Base-by-base conservation (phyloP, 2,329 filamentous ascomycete species). In the Pyrenochaeta sp. region DNA sequence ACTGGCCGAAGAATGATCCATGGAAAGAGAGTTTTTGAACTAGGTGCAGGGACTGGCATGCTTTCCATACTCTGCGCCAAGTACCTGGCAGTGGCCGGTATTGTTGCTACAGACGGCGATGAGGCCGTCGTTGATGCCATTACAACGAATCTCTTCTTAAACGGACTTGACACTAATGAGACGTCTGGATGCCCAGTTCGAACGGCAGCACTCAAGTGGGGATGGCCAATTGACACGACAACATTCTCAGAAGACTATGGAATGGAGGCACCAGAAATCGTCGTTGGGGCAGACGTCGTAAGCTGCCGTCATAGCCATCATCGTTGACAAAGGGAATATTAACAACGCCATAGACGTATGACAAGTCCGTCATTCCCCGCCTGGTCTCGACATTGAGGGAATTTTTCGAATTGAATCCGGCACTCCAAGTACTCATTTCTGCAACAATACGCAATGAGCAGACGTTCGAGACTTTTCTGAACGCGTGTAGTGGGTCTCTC, bases 41-140 rank as follows among this genome's bases (percentile, higher is more conserved):
- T 94, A 1, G 90, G 90, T 3, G 85, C 89, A 1, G 90, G 90
- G 1, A 93, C 91, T 1, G 90, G 90, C 0, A 90, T 92, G 68
- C 75, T 92, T 1, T 89, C 89, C 0, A 85, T 93, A 11, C 77
- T 93, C 0, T 91, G 90, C 58, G 85, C 87, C n/a, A 90, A 87
- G 61, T 78, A 87, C 66, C 80, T 94, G 0, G 79, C 74, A 5
- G 82, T 88, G 0, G 69, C 75, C 0, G 82, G 85, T 45, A 85
- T 89, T 18, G 80, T 89, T 4, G 86, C 88, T 2, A 91, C 90
- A 0, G 91, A 95, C 67, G 90, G 90, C 2, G 90, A 90, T 12
- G 85, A 87, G 62, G 85, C 87, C 47, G 88, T 93, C 1, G 84
- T 92, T 44, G 84, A 87, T 64, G 83, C 84, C 31, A 78, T 93